Base-by-base conservation (phyloP, 306 rosid species). In the Fagus crenata region DNA sequence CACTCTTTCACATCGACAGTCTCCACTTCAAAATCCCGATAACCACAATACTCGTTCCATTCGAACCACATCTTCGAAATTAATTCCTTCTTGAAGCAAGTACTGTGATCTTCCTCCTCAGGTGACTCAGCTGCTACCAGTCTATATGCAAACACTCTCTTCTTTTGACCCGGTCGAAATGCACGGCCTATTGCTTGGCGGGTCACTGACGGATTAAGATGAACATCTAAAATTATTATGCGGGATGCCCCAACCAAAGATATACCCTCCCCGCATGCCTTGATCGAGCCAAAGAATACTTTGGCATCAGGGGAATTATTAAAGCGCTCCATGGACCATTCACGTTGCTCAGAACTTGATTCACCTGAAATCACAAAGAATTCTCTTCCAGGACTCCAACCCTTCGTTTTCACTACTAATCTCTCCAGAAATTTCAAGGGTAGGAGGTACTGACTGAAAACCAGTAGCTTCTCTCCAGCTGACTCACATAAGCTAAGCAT, bases 141-240 rank as follows among this genome's bases (percentile, higher is more conserved):
- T 40, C 99, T 76, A 74, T 95, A 92, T 33, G 85, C 89, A 63
- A 71, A 86, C 1, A 95, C 99, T 67, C 82, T 89, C 84, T 70
- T 95, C n/a, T 7, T 88, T 81, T 95, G 99, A 17, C 97, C 97
- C 0, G 99, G 97, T 35, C 99, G 90, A 64, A 95, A 95, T 69
- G 99, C 97, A 69, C 99, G 97, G 2, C 99, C 99, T 18, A 95
- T 87, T 68, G 97, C 99, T 79, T 95, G 99, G 32, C 99, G 92
- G 41, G 97, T 90, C 54, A 95, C 97, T 0, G 99, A 95, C 0
- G 99, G 99, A 75, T 95, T 95, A 2, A 95, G 89, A 80, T 87
- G 98, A 18, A 95, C 91, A 64, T 95, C 98, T 80, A 95, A 77
- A 17, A 95, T 85, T 14, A 95, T 78, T 28, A 95, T 74, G 22